Conservation (phyloP, 495 filamentous ascomycete genomes). For the Neurospora discreta region DNA sequence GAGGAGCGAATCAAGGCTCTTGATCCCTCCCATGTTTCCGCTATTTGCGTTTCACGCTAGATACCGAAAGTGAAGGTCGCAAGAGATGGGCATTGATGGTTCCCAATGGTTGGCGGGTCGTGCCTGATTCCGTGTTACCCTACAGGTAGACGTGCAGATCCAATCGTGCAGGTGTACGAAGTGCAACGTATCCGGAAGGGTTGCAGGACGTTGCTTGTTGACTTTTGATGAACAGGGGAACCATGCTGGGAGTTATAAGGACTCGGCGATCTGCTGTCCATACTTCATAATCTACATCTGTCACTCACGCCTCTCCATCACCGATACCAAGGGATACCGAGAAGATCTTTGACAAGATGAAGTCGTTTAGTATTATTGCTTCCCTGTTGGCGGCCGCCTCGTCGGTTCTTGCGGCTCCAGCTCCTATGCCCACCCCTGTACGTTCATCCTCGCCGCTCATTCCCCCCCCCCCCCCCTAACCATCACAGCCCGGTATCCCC, state of each 20-base stretch:
- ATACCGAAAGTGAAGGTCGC: background rate
- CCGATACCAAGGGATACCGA: background rate
- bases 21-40: background rate
- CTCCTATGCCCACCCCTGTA: constrained; percentile 23
- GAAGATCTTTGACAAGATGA: constrained; percentile 12
- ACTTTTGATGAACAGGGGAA: background rate
- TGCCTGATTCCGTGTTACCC: background rate
- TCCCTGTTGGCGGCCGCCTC: constrained; percentile 9
- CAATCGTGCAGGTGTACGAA: background rate
- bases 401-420: constrained; percentile 17
- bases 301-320: background rate
- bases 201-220: background rate
- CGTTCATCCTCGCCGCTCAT: background rate
- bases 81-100: background rate
- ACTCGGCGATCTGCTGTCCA: background rate
- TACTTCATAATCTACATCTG: background rate
- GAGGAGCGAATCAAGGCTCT: background rate
- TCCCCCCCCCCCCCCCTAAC: constrained; percentile 1
- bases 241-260: background rate
- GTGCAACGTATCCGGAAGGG: background rate
- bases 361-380: constrained; percentile 11
- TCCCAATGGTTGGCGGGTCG: background rate
- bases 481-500: constrained; percentile 48
- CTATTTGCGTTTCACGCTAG: background rate
- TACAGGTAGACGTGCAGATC: too few relatives aligned